Evolutionary conservation across 306 rosid genomes (phyloP), one percentile per base, ranked within the genome.

Genomic region (Canavalia gladiata): DNA sequence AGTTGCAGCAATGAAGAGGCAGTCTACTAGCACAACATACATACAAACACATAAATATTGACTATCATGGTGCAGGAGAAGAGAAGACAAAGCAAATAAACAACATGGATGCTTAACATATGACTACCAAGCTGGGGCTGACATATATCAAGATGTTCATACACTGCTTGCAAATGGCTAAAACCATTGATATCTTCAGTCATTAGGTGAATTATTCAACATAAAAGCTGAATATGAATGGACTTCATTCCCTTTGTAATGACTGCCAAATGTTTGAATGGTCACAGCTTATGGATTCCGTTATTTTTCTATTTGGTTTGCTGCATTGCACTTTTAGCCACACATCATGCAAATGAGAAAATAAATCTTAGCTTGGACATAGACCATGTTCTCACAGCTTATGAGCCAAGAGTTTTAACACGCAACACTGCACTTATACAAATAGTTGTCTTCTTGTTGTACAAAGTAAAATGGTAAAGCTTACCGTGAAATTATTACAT

Each of bases 401-500:
- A n/a, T 25, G 59, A 73, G 57, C 6, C 30, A 25, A 12, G 29
- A 8, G 45, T 12, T 63, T 45, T 62, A 60, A 81, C 33, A 60
- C 33, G 70, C 70, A 68, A 42, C 50, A 33, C 7, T 18, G 4
- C 28, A 12, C 75, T 39, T 74, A 47, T 45, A 46, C 31, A 43
- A 82, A 60, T 42, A 60, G 10, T 67, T 56, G 37, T 71, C 83
- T 65, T 66, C 43, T 42, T 35, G 71, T 58, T 5, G 28, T 43
- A 5, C 7, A 63, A 5, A 7, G 6, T 51, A 37, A 60, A 64
- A 68, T 43, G 63, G 41, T 33, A 66, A 79, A 81, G 80, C 89
- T 81, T 83, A 93, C 98, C 84, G 98, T 93, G 84, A 95, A 93
- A 79, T 82, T 81, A 68, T 89, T 86, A 68, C 89, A 86, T 81